Conservation (phyloP, 2,329 filamentous ascomycete genomes). For the Claviceps sp. region DNA sequence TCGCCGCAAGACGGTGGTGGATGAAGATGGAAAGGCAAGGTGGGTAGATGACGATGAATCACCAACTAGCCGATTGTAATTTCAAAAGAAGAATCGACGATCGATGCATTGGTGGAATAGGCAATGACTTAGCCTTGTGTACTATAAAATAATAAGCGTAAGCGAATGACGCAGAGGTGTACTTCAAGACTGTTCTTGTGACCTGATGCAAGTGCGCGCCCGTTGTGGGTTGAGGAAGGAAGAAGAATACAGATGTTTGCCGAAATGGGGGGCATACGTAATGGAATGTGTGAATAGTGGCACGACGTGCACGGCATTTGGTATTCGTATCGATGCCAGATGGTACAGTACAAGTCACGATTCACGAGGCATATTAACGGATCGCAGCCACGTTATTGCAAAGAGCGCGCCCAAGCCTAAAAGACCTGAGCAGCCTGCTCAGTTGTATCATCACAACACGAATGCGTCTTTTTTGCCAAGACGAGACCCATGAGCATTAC, state of each 20-base stretch:
- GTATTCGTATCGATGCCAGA: no score
- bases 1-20: conserved; percentile 42
- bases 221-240: not conserved
- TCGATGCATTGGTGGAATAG: not conserved
- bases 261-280: not conserved
- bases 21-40: conserved; percentile 27
- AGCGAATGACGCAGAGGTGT: not conserved
- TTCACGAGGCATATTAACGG: no score
- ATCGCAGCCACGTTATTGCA: no score
- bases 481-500: not conserved
- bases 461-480: not conserved
- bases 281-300: not conserved
- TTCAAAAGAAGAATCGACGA: not conserved
- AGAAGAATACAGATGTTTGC: no score
- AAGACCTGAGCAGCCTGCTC: not conserved
- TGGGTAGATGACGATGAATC: conserved; percentile 22
- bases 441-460: not conserved
- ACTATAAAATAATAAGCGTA: not conserved
- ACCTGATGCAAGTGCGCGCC: not conserved
- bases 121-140: not conserved
- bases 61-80: conserved; percentile 21
- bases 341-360: no score
- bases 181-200: not conserved
- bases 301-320: not conserved
- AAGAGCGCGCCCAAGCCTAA: not conserved